Evolutionary conservation across 495 filamentous ascomycete genomes (phyloP).

Genomic region (Penicillium pulvis): DNA sequence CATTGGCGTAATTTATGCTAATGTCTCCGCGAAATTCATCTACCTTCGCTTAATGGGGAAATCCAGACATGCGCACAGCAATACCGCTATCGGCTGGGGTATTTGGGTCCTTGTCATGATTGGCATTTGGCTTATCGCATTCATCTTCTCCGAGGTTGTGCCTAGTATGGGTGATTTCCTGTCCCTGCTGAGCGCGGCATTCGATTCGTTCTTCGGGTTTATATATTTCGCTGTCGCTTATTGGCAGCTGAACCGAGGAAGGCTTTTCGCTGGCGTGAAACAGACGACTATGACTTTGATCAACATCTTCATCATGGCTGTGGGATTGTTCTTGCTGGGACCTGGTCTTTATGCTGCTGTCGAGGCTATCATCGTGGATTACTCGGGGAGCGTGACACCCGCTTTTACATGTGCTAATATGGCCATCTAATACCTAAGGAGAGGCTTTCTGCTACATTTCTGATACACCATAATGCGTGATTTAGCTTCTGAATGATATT

Average conservation of each 20-base stretch:
- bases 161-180: slow-evolving; percentile 54
- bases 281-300: slow-evolving; percentile 42
- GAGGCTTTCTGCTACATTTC: too few relatives aligned
- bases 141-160: slow-evolving; percentile 53
- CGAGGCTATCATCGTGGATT: slow-evolving; percentile 53
- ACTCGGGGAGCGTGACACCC: slow-evolving; percentile 38
- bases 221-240: slow-evolving; percentile 53
- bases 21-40: slow-evolving; percentile 54
- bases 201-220: slow-evolving; percentile 42
- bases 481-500: not conserved
- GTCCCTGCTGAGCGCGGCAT: slow-evolving; percentile 52
- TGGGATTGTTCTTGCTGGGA: slow-evolving; percentile 51
- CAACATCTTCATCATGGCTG: slow-evolving; percentile 42
- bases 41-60: slow-evolving; percentile 51
- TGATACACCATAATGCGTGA: not conserved
- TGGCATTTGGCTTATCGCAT: slow-evolving; percentile 46
- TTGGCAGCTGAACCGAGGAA: slow-evolving; percentile 47
- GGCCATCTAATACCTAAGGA: slow-evolving; percentile 29
- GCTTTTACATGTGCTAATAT: slow-evolving; percentile 52
- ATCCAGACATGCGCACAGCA: slow-evolving; percentile 48
- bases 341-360: slow-evolving; percentile 55
- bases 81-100: slow-evolving; percentile 52
- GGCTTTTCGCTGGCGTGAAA: slow-evolving; percentile 28
- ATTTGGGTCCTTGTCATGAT: slow-evolving; percentile 50
- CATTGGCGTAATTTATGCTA: slow-evolving; percentile 54